Percentiles rank a stretch among this genome's conserved stretches.
These are phyloP conservation scores for Aureobasidium mangrovei DNA, from an alignment of 2,329 filamentous ascomycete genomes.

Conservation along the genomic window DNA sequence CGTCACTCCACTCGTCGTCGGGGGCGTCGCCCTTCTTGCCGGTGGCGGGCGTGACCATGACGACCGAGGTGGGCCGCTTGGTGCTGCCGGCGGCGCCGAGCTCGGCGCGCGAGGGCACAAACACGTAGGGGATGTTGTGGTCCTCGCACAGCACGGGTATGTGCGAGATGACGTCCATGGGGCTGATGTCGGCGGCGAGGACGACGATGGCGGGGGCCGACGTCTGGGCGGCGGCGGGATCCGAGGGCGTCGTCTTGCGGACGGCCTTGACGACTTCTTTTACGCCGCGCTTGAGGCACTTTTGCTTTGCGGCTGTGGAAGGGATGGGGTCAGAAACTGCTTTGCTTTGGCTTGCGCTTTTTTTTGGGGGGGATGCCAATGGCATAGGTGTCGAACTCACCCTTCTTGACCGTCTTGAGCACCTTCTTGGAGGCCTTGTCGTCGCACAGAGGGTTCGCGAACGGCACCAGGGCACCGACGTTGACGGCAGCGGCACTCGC, in stretches of 20 bases:
- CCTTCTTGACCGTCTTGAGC: slow-evolving; percentile 56
- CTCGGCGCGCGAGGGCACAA: slow-evolving; percentile 84
- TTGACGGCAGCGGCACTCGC: slow-evolving; percentile 30
- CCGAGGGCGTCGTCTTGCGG: slow-evolving; percentile 74
- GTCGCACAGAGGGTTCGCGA: slow-evolving; percentile 71
- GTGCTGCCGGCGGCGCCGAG: slow-evolving; percentile 88
- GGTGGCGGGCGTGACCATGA: slow-evolving; percentile 61
- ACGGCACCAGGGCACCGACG: slow-evolving; percentile 60
- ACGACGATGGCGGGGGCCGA: slow-evolving; percentile 59
- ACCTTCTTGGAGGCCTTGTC: slow-evolving; percentile 65
- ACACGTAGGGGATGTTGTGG: slow-evolving; percentile 94
- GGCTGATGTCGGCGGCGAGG: slow-evolving; percentile 94
- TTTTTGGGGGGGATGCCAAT: not conserved
- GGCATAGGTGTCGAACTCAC: slow-evolving; percentile 27
- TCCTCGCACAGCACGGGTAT: slow-evolving; percentile 97
- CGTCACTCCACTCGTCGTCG: slow-evolving; percentile 37
- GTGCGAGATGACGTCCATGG: slow-evolving; percentile 97
- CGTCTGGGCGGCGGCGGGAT: slow-evolving; percentile 47
- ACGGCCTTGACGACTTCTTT: slow-evolving; percentile 99
- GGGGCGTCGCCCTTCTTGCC: slow-evolving; percentile 38
- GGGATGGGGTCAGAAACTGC: not conserved
- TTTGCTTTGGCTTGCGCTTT: not conserved
- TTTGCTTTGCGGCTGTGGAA: slow-evolving; percentile 74
- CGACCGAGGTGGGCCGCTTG: slow-evolving; percentile 91
- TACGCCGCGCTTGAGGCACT: slow-evolving; percentile 92